Evolutionary conservation across 495 filamentous ascomycete species (phyloP).

Genomic region (Neurospora tetraspora): DNA sequence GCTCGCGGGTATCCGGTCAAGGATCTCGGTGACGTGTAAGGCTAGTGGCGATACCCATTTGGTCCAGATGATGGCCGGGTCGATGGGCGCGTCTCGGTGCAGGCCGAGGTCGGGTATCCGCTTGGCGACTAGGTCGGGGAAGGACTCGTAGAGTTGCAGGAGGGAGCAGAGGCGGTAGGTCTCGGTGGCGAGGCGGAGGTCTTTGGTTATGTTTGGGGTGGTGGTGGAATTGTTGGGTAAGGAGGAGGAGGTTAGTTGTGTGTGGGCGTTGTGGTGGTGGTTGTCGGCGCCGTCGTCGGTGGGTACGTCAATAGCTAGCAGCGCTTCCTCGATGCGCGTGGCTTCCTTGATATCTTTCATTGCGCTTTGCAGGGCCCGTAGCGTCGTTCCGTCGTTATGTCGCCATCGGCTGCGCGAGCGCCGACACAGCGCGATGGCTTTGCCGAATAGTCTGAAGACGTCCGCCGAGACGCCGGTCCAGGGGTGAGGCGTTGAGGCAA

Average conservation of each 20-base stretch:
- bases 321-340: constrained; percentile 12
- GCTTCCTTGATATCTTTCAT: constrained; percentile 24
- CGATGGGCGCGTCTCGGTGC: not conserved
- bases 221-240: not conserved
- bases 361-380: constrained; percentile 18
- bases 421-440: constrained; percentile 22
- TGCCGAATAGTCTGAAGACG: constrained; percentile 22
- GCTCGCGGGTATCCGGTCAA: constrained; percentile 11
- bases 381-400: constrained; percentile 20
- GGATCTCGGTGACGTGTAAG: constrained; percentile 15
- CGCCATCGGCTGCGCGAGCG: constrained; percentile 24
- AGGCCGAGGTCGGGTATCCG: constrained; percentile 10
- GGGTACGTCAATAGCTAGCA: constrained; percentile 9
- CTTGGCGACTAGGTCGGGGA: constrained; percentile 20
- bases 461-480: constrained; percentile 23
- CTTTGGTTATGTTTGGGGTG: not conserved
- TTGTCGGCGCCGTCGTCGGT: not conserved
- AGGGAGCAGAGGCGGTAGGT: constrained; percentile 23
- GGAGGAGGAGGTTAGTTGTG: not conserved
- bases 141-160: constrained; percentile 24
- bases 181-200: constrained; percentile 16
- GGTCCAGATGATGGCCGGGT: constrained; percentile 12
- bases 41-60: constrained; percentile 18
- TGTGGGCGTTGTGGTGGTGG: not conserved
- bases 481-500: constrained; percentile 10